A percentile compares a stretch with the other conserved stretches of the same genome.
Evolutionary conservation across 1,139 yeast genomes (phyloP).

Genomic region (Barnettozyma hawaiiensis): DNA sequence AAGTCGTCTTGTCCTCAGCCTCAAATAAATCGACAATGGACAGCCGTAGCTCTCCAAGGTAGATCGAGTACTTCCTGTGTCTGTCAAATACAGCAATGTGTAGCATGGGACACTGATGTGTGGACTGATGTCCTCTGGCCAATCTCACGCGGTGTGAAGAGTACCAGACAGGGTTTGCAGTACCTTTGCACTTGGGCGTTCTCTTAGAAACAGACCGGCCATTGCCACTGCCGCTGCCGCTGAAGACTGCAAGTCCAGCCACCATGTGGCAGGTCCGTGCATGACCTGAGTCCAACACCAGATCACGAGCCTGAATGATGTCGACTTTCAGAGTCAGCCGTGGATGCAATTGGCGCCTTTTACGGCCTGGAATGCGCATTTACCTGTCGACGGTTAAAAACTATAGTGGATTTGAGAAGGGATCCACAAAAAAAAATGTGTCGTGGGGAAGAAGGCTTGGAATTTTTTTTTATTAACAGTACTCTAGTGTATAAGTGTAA

Average conservation of each 20-base stretch:
- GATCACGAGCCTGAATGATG: neutral
- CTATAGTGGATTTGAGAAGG: no score
- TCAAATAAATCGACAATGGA: slow-evolving; percentile 19
- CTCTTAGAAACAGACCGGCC: neutral
- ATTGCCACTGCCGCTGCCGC: neutral
- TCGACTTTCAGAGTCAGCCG: neutral
- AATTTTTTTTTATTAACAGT: no score
- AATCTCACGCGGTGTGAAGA: slow-evolving; percentile 27
- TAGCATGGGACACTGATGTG: slow-evolving; percentile 17
- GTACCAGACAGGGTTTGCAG: slow-evolving; percentile 34
- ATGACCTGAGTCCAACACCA: neutral
- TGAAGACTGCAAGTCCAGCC: neutral
- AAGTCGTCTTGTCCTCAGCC: slow-evolving; percentile 14
- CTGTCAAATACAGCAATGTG: slow-evolving; percentile 29
- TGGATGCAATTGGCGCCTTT: neutral
- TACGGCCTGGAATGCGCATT: slow-evolving; percentile 1
- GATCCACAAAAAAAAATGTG: no score
- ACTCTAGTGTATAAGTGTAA: no score
- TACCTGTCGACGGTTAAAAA: neutral
- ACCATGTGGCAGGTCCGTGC: slow-evolving; percentile 2
- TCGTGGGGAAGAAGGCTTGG: no score
- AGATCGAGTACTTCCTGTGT: slow-evolving; percentile 23
- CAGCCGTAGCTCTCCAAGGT: slow-evolving; percentile 24
- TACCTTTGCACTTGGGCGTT: slow-evolving; percentile 29
- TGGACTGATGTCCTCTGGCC: slow-evolving; percentile 13